phyloP scores from a whole-genome alignment of 2,329 filamentous ascomycete species.

The Colletotrichum tofieldiae region DNA sequence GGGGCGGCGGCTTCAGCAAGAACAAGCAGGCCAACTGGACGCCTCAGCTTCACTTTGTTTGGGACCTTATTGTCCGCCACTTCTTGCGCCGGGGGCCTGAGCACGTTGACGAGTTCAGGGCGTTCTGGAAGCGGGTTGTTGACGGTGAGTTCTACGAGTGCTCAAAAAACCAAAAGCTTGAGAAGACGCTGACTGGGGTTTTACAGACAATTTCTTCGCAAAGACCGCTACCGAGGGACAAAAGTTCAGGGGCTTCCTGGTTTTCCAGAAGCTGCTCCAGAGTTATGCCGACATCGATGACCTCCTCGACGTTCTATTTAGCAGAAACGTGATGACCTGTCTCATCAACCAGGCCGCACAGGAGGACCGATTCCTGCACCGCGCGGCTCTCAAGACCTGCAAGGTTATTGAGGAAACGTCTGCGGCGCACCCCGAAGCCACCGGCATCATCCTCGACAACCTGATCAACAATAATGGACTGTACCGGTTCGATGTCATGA shows the following conservation, averaged over 20 bases:
- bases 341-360: conserved; percentile 87
- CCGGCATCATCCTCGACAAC: conserved; percentile 74
- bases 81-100: conserved; percentile 59
- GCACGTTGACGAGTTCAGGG: conserved; percentile 70
- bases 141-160: conserved; percentile 75
- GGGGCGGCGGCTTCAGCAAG: conserved; percentile 50
- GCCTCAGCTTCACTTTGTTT: conserved; percentile 88
- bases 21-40: conserved; percentile 82
- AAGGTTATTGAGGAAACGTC: conserved; percentile 78
- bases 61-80: conserved; percentile 81
- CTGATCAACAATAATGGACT: conserved; percentile 80
- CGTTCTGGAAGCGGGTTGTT: conserved; percentile 90
- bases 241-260: conserved; percentile 92
- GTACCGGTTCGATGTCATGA: conserved; percentile 88
- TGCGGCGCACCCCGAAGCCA: conserved; percentile 71
- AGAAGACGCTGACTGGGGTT: conserved; percentile 45
- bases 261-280: conserved; percentile 83
- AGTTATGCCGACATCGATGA: conserved; percentile 56
- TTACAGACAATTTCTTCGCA: conserved; percentile 84
- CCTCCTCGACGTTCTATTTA: conserved; percentile 77
- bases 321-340: conserved; percentile 85
- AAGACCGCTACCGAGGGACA: conserved; percentile 87
- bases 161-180: neutral
- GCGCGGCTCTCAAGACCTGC: conserved; percentile 83
- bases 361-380: conserved; percentile 84